These are phyloP conservation scores for Lodderomyces margitis DNA, from an alignment of 1,139 yeast species.

Conservation along the genomic window DNA sequence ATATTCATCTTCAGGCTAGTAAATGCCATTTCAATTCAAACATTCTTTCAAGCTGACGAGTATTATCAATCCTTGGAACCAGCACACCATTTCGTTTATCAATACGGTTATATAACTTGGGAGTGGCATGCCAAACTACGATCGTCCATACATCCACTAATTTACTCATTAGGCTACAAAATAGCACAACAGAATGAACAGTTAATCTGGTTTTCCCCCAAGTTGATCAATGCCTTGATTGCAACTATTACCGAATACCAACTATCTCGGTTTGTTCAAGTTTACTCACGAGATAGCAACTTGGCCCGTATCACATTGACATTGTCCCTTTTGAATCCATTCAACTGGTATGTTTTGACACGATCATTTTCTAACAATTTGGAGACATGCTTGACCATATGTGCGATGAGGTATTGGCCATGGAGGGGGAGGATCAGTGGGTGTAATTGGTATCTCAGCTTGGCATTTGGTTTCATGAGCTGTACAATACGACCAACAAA, in stretches of 20 bases:
- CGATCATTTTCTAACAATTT: constrained; percentile 85
- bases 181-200: constrained; percentile 16
- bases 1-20: constrained; percentile 27
- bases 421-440: constrained; percentile 36
- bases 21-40: constrained; percentile 61
- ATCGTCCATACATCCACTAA: constrained; percentile 74
- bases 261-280: constrained; percentile 48
- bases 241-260: constrained; percentile 74
- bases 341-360: constrained; percentile 78
- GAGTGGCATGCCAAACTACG: constrained; percentile 83
- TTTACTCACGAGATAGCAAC: constrained; percentile 24
- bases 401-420: constrained; percentile 77
- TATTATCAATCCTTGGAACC: constrained; percentile 92
- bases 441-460: constrained; percentile 20
- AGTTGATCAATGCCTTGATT: constrained; percentile 62
- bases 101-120: constrained; percentile 90
- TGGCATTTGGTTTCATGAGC: constrained; percentile 50
- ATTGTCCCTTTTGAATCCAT: constrained; percentile 66
- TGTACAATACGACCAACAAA: constrained; percentile 84
- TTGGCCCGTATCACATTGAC: constrained; percentile 47
- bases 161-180: constrained; percentile 52
- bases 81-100: constrained; percentile 72
- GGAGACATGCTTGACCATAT: constrained; percentile 69
- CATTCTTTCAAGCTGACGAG: constrained; percentile 96
- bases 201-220: constrained; percentile 46